Conservation (phyloP, 331 rosid genomes). For the Spiraea crenata region DNA sequence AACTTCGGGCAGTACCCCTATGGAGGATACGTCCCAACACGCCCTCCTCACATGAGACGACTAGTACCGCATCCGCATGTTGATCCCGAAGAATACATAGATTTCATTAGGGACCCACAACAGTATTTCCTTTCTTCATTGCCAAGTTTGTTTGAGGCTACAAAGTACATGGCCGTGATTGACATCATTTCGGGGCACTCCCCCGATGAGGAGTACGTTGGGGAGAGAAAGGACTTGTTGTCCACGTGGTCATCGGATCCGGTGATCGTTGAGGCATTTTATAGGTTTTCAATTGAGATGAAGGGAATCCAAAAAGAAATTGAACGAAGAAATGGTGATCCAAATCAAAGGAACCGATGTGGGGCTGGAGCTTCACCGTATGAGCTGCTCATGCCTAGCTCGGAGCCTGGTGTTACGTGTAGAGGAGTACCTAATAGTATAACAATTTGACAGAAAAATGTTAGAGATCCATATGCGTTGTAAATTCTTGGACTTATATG, state of each 20-base stretch:
- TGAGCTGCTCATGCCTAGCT: constrained; percentile 43
- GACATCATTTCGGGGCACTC: constrained; percentile 17
- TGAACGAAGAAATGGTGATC: constrained; percentile 27
- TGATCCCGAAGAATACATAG: background rate
- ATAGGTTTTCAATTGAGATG: constrained; percentile 29
- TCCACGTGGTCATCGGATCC: constrained; percentile 40
- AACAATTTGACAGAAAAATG: background rate
- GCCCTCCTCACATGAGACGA: constrained; percentile 20
- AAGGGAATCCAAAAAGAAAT: constrained; percentile 26
- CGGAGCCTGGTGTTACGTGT: constrained; percentile 42
- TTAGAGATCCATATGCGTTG: no score
- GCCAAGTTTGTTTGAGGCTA: constrained; percentile 3
- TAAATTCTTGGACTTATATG: no score
- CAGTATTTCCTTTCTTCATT: background rate
- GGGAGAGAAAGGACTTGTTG: constrained; percentile 27
- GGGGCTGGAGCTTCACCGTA: constrained; percentile 50
- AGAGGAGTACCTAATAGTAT: constrained; percentile 51
- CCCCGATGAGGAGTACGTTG: constrained; percentile 19
- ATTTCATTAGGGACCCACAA: background rate
- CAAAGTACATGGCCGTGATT: constrained; percentile 11
- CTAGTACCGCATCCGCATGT: background rate
- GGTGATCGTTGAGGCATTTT: constrained; percentile 39
- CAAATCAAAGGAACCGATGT: constrained; percentile 38
- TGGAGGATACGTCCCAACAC: constrained; percentile 17
- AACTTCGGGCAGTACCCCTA: constrained; percentile 29